Percentiles rank a stretch among this genome's conserved stretches.
Evolutionary conservation across 2,329 filamentous ascomycete species (phyloP).

Genomic region (Bisporella sp.): DNA sequence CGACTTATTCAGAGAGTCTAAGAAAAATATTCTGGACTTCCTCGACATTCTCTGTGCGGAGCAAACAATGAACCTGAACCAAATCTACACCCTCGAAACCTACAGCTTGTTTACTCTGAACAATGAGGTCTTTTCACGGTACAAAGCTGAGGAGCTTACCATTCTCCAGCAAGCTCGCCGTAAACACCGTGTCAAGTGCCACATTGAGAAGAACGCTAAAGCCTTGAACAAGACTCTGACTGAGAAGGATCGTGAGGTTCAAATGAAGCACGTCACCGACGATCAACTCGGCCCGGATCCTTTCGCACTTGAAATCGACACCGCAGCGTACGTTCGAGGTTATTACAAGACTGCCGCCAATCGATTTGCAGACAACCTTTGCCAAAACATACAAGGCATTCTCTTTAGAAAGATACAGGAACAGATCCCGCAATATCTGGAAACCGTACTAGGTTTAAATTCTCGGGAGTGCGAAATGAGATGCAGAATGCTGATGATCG

Average conservation of each 20-base stretch:
- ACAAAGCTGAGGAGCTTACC: slow-evolving; percentile 39
- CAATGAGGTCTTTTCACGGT: slow-evolving; percentile 34
- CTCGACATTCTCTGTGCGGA: slow-evolving; percentile 2
- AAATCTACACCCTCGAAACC: slow-evolving; percentile 10
- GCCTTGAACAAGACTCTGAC: not conserved
- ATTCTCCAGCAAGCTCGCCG: slow-evolving; percentile 42
- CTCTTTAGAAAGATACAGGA: slow-evolving; percentile 7
- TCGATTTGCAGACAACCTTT: slow-evolving; percentile 51
- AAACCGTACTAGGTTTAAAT: slow-evolving; percentile 8
- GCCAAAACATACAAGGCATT: slow-evolving; percentile 8
- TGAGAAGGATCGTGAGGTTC: slow-evolving; percentile 1
- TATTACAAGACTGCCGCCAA: slow-evolving; percentile 63
- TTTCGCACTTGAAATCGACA: slow-evolving; percentile 52
- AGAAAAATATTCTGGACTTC: slow-evolving; percentile 5
- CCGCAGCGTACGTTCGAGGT: slow-evolving; percentile 55
- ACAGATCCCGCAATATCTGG: slow-evolving; percentile 7
- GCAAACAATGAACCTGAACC: slow-evolving; percentile 1
- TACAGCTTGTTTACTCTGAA: slow-evolving; percentile 12
- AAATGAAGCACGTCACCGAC: slow-evolving; percentile 8
- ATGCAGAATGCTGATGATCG: not conserved
- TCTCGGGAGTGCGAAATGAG: not conserved
- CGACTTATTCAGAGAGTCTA: slow-evolving; percentile 6
- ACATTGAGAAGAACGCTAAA: slow-evolving; percentile 13
- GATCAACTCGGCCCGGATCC: slow-evolving; percentile 46
- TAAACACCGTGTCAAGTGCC: slow-evolving; percentile 40